A percentile compares a stretch with the other conserved stretches of the same genome.
Evolutionary conservation across 2,329 filamentous ascomycete species (phyloP).

Genomic region (Epichloe elymi): DNA sequence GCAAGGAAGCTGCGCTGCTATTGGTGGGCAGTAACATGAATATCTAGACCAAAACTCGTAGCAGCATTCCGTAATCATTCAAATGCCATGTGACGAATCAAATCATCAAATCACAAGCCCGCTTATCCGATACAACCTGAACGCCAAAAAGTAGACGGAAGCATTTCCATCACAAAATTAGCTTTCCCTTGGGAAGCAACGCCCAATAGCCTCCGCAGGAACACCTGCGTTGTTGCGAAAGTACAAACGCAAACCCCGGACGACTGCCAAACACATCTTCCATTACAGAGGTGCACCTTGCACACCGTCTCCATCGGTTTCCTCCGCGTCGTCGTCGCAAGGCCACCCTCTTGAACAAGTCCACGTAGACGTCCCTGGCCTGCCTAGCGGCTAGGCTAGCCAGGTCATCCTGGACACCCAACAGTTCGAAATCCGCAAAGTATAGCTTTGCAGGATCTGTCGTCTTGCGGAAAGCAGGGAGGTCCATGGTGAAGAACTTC

Average conservation of each 20-base stretch:
- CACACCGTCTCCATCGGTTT: constrained; percentile 26
- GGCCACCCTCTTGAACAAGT: constrained; percentile 46
- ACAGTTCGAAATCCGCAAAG: constrained; percentile 56
- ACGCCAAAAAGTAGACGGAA: neutral
- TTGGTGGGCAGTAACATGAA: too few relatives aligned
- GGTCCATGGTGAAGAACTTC: constrained; percentile 46
- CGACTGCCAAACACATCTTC: constrained; percentile 39
- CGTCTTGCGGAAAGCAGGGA: constrained; percentile 43
- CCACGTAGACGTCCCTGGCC: constrained; percentile 29
- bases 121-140: neutral
- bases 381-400: constrained; percentile 29
- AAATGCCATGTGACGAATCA: too few relatives aligned
- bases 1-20: too few relatives aligned
- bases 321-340: constrained; percentile 21
- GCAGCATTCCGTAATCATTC: too few relatives aligned
- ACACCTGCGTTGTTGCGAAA: constrained; percentile 42
- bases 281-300: constrained; percentile 52
- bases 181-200: constrained; percentile 24
- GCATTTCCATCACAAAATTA: constrained; percentile 8
- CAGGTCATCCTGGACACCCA: constrained; percentile 50
- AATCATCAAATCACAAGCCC: neutral
- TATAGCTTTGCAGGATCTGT: constrained; percentile 57
- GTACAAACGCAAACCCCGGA: constrained; percentile 39
- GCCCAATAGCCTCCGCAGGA: constrained; percentile 42
- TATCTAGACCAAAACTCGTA: too few relatives aligned